These are phyloP conservation scores for Ajuga reptans DNA, from an alignment of 305 asterid genomes.

Conservation along the genomic window DNA sequence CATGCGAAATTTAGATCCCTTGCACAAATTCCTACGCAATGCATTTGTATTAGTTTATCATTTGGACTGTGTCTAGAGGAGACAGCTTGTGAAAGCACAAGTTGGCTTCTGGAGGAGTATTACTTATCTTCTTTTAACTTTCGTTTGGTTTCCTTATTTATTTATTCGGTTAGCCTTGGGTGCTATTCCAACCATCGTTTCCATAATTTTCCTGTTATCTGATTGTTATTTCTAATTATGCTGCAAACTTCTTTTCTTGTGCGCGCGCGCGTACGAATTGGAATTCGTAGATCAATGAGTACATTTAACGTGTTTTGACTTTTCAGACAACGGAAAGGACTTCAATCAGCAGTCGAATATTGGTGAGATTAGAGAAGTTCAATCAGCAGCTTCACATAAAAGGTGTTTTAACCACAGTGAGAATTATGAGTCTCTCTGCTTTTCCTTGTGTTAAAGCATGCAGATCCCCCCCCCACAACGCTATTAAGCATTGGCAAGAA, in stretches of 20 bases:
- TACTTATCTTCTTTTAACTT: background rate
- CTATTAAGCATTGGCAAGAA: background rate
- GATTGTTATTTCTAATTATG: conserved; percentile 3
- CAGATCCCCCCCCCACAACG: background rate
- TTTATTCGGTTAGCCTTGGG: background rate
- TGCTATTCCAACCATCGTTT: conserved; percentile 2
- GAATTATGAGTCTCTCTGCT: conserved; percentile 21
- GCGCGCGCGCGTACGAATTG: conserved; percentile 14
- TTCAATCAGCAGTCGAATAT: conserved; percentile 41
- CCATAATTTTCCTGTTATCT: background rate
- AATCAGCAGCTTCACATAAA: conserved; percentile 47
- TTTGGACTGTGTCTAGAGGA: conserved; percentile 14
- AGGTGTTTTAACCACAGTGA: conserved; percentile 49
- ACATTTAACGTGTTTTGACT: conserved; percentile 21
- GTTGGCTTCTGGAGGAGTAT: background rate
- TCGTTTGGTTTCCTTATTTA: background rate
- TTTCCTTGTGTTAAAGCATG: conserved; percentile 14
- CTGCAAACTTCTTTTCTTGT: background rate
- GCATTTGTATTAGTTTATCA: background rate
- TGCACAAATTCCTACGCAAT: background rate
- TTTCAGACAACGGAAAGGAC: conserved; percentile 67
- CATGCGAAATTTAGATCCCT: conserved; percentile 9
- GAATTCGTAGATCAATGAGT: conserved; percentile 12
- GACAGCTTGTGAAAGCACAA: no score
- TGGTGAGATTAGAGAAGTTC: conserved; percentile 39